Evolutionary conservation across 257 asterid genomes (phyloP).

Genomic region (Capsicum pubescens): DNA sequence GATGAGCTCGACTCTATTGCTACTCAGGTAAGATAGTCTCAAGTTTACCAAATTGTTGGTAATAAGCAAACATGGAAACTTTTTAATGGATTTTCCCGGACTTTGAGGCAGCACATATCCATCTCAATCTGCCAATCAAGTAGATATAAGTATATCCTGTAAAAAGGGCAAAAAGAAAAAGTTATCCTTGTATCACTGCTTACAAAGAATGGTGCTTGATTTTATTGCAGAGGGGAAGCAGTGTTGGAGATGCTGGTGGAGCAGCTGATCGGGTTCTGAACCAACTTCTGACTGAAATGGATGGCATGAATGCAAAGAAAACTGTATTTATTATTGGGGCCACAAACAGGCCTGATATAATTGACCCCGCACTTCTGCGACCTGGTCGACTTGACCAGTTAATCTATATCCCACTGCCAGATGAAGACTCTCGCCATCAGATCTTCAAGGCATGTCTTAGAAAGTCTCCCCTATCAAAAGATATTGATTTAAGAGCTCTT

Average conservation of each 20-base stretch:
- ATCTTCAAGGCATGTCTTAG: conserved; percentile 63
- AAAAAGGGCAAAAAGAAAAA: conserved; percentile 7
- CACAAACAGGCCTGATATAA: conserved; percentile 65
- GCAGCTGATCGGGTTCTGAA: conserved; percentile 67
- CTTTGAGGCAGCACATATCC: not conserved
- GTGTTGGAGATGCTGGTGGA: conserved; percentile 69
- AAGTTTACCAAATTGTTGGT: not conserved
- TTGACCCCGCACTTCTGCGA: conserved; percentile 63
- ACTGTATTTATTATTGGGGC: conserved; percentile 69
- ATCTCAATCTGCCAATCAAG: not conserved
- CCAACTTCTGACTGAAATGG: conserved; percentile 69
- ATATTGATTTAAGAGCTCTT: conserved; percentile 56
- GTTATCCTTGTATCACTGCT: conserved; percentile 24
- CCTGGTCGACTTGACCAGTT: conserved; percentile 71
- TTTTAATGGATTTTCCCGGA: not conserved
- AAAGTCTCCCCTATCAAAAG: conserved; percentile 59
- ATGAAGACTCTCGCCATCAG: conserved; percentile 61
- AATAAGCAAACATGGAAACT: too few relatives aligned
- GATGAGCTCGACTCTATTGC: conserved; percentile 69
- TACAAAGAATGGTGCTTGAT: not conserved
- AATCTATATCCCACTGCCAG: conserved; percentile 65
- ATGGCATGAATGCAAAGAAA: conserved; percentile 64
- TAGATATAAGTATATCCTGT: not conserved
- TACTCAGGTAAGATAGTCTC: conserved; percentile 47
- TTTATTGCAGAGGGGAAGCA: conserved; percentile 56